Evolutionary conservation across 306 rosid species (phyloP), one percentile per base, ranked within the genome.

Genomic region (Hylodesmum podocarpum): DNA sequence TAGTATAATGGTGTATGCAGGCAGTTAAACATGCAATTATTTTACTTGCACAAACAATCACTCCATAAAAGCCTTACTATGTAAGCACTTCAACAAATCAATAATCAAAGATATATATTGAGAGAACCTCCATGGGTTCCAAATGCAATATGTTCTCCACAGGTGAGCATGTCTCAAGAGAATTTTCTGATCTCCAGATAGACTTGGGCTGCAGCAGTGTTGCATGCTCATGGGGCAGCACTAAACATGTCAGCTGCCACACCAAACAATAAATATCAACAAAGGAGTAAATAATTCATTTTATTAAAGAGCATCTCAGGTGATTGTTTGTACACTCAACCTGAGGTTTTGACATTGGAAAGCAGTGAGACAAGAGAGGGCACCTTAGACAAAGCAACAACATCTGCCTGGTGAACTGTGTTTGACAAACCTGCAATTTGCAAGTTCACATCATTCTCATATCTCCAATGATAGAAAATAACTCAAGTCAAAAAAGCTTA

Each of bases 131-230:
- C 58, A 90, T 64, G 72, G 96, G 97, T 33, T 90, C 91, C 86
- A 95, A 71, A 49, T 85, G 98, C 90, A 95, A 80, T 86, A 95
- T 92, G 47, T 82, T 84, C 87, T 95, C 97, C 68, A 95, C 82
- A 74, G 73, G 84, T 36, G 96, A 86, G 88, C 91, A 82, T 43
- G 88, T 50, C 75, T 85, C 94, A 1, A 16, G 81, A 66, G 71
- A 39, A 43, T 86, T 79, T 24, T 94, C 90, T 0, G 91, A 90
- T 15, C 73, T 87, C 97, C 93, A 83, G 73, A 88, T 92, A 24
- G 93, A 95, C 40, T 88, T 86, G 16, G 96, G 79, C 78, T 79
- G 87, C 85, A 95, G 84, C 85, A 95, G 78, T 58, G 81, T 27
- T 65, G 51, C 84, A 75, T 90, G 89, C 49, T 92, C 90, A 25